Percentiles rank a stretch among this genome's conserved stretches.
Evolutionary conservation across 78 protist genomes (phyloP).

Genomic region (Diacronema lutheri): DNA sequence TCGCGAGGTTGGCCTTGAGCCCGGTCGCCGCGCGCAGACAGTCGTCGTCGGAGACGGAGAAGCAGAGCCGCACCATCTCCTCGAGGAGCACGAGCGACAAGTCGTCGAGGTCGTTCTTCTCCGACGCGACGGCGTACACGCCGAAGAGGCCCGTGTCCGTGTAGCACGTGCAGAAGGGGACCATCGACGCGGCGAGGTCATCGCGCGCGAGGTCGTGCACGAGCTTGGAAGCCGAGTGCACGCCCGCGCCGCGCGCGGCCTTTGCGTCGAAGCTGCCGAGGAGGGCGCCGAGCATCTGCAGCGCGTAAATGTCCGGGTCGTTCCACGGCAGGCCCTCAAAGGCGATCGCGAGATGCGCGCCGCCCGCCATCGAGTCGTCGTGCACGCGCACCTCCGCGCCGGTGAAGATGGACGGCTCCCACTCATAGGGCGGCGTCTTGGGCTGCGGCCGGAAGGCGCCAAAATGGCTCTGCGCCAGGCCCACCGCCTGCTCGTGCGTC

Average conservation of each 20-base stretch:
- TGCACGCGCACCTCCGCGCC: conserved; percentile 54
- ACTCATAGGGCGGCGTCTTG: too few species aligned
- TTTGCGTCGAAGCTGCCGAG: conserved; percentile 36
- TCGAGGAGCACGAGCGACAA: background rate
- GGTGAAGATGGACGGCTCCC: conserved; percentile 23
- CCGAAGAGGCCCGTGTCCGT: conserved; percentile 95
- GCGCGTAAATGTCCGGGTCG: conserved; percentile 63
- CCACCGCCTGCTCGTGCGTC: conserved; percentile 76
- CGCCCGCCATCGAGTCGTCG: conserved; percentile 52
- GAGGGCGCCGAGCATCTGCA: conserved; percentile 22
- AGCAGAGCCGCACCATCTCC: conserved; percentile 63
- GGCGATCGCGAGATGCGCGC: conserved; percentile 70
- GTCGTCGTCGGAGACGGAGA: conserved; percentile 49
- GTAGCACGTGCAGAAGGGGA: conserved; percentile 86
- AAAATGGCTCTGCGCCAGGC: conserved; percentile 59
- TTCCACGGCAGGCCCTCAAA: conserved; percentile 59
- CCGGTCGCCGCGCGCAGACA: conserved; percentile 69
- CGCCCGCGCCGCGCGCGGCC: background rate
- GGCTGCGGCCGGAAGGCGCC: too few species aligned
- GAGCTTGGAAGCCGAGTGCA: conserved; percentile 23
- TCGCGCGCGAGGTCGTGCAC: too few species aligned
- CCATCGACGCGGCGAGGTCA: conserved; percentile 52
- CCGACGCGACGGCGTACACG: conserved; percentile 55
- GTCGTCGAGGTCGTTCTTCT: conserved; percentile 44
- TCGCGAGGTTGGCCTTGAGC: conserved; percentile 58